Evolutionary conservation across 139 green algal species (phyloP).

Genomic region (Coccomyxa sp.): DNA sequence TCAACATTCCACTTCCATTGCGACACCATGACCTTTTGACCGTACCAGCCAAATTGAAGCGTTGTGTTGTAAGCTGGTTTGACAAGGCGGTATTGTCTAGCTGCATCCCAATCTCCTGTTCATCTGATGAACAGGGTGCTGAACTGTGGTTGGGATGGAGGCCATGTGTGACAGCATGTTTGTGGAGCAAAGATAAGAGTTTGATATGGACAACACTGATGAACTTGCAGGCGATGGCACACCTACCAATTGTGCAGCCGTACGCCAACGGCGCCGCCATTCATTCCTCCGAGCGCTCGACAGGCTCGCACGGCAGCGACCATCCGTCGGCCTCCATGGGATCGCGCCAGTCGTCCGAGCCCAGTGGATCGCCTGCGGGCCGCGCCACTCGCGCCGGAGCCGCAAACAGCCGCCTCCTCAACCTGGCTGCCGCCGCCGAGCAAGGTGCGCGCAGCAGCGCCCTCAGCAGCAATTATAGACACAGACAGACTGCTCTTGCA

Average conservation of each 20-base stretch:
- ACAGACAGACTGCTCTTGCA: too few species aligned
- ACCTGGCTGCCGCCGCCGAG: not conserved
- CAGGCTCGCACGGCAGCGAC: not conserved
- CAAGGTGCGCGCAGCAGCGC: not conserved
- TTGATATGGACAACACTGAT: too few species aligned
- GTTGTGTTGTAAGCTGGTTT: not conserved
- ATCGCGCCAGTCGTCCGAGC: constrained; percentile 1
- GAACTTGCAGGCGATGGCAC: not conserved
- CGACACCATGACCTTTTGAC: not conserved
- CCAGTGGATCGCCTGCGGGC: not conserved
- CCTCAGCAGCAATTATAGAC: not conserved
- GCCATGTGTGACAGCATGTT: too few species aligned
- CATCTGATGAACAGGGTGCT: not conserved
- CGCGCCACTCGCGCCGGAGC: not conserved
- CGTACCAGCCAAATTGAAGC: not conserved
- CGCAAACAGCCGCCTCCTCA: not conserved
- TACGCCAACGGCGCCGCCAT: not conserved
- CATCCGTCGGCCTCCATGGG: not conserved
- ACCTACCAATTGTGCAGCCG: not conserved
- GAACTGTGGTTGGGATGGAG: not conserved
- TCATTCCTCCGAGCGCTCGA: not conserved
- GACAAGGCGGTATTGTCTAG: not conserved
- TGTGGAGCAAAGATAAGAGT: too few species aligned
- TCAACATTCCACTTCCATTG: not conserved
- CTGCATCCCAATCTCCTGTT: not conserved